Base-by-base conservation (phyloP, 1,284 basidiomycete species). In the Wolfiporia cocos region DNA sequence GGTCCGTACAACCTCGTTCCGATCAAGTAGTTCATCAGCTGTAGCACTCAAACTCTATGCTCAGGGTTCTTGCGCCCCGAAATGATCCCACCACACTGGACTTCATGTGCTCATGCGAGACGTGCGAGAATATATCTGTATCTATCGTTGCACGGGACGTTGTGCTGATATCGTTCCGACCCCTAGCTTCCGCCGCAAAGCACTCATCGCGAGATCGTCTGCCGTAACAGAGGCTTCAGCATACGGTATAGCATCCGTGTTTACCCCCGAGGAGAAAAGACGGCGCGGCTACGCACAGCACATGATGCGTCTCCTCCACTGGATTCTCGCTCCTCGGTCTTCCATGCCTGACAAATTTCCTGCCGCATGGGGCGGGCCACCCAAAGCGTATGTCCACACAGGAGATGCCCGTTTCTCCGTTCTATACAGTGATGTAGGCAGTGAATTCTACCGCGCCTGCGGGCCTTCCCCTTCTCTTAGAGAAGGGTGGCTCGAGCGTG, bases 351-450 rank as follows among this genome's bases (percentile, higher is more conserved):
- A 41, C n/a, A n/a, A n/a, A 1, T 71, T 71, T 50, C 70, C 70
- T 4, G 32, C 49, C 0, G 52, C 47, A 26, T 72, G 69, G 69
- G 69, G 69, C 7, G 29, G 56, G 6, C 64, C 66, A 11, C 67
- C 66, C 5, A 47, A 52, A 40, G 17, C 46, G 17, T 44, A 41
- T n/a, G 43, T 56, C 5, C 44, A 47, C 11, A 43, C 58, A 4
- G 44, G 53, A 28, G 47, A 66, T 38, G 70, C 59, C 1, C 46
- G 53, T 5, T 75, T 80, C 49, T 80, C 78, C 2, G 69, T 70
- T 9, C 62, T 86, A 4, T 85, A 77, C 59, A 84, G 78, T 55
- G 81, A 84, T 49, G 63, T 85, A 20, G 81, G 81, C 3, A 43
- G 49, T 5, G 52, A 65, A 1, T 80, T 81, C 55, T 86, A 85